A percentile compares a stretch with the other conserved stretches of the same genome.
These are phyloP conservation scores for Populus euphratica DNA, from an alignment of 345 rosid species.

Conservation along the genomic window DNA sequence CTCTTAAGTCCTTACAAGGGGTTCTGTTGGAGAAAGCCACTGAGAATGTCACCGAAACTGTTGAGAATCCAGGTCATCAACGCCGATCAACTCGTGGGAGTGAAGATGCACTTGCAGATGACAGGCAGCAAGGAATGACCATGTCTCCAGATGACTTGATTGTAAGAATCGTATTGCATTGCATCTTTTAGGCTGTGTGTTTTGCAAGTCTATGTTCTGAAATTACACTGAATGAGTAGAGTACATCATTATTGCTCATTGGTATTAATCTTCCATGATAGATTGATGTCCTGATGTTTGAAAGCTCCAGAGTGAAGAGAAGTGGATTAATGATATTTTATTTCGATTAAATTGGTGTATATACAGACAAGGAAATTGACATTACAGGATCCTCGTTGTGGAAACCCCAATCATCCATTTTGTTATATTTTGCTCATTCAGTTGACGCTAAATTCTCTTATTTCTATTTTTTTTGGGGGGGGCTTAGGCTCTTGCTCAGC, in stretches of 20 bases:
- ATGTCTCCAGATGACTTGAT: slow-evolving; percentile 91
- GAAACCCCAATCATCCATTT: not conserved
- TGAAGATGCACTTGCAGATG: slow-evolving; percentile 82
- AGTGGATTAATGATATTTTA: not conserved
- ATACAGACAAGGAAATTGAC: not conserved
- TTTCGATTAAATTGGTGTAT: not conserved
- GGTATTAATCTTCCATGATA: not conserved
- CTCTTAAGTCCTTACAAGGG: slow-evolving; percentile 81
- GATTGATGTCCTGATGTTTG: not conserved
- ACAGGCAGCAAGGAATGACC: slow-evolving; percentile 64
- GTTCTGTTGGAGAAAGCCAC: slow-evolving; percentile 80
- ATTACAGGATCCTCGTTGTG: not conserved
- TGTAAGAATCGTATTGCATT: slow-evolving; percentile 40
- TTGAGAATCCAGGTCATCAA: slow-evolving; percentile 62
- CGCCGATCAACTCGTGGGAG: slow-evolving; percentile 92
- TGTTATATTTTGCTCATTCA: not conserved
- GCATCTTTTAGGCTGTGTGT: not conserved
- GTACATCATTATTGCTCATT: not conserved
- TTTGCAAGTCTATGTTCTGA: not conserved
- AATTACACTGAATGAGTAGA: not conserved
- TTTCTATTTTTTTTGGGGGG: not conserved
- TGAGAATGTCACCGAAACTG: slow-evolving; percentile 62
- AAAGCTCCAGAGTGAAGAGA: not conserved
- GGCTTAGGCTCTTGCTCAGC: slow-evolving; percentile 77
- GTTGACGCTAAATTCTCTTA: not conserved